These are phyloP conservation scores for Pseudogymnoascus sp. DNA, from an alignment of 2,329 filamentous ascomycete species.

Conservation along the genomic window DNA sequence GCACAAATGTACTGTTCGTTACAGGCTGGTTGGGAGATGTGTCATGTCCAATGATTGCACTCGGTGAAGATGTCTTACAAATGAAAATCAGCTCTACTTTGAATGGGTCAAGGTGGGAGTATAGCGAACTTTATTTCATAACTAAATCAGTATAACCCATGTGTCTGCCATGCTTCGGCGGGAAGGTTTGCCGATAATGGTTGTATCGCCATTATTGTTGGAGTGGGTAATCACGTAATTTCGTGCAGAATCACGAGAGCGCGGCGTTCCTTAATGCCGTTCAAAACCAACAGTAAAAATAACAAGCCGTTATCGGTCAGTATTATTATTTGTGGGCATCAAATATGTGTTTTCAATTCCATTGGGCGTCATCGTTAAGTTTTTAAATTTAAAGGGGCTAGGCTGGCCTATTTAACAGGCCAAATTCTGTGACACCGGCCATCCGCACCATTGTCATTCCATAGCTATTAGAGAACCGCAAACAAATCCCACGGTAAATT, in stretches of 20 bases:
- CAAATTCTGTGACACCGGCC: not conserved
- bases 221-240: constrained; percentile 1
- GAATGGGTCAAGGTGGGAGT: not conserved
- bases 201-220: not conserved
- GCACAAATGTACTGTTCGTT: not conserved
- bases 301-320: not conserved
- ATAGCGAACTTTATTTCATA: not conserved
- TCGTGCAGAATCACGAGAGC: not conserved
- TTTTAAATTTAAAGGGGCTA: not conserved
- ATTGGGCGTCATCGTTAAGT: not conserved
- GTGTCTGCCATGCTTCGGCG: not conserved
- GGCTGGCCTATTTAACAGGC: not conserved
- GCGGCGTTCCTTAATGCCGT: not conserved
- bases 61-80: not conserved
- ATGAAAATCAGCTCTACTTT: not conserved
- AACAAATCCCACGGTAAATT: not conserved
- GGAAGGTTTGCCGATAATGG: not conserved
- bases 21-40: not conserved
- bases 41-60: not conserved
- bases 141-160: not conserved
- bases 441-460: not conserved
- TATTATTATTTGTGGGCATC: not conserved
- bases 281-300: not conserved
- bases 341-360: not conserved
- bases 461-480: not conserved